Evolutionary conservation across 345 rosid genomes (phyloP), one percentile per base, ranked within the genome.

Genomic region (Geranium brycei): DNA sequence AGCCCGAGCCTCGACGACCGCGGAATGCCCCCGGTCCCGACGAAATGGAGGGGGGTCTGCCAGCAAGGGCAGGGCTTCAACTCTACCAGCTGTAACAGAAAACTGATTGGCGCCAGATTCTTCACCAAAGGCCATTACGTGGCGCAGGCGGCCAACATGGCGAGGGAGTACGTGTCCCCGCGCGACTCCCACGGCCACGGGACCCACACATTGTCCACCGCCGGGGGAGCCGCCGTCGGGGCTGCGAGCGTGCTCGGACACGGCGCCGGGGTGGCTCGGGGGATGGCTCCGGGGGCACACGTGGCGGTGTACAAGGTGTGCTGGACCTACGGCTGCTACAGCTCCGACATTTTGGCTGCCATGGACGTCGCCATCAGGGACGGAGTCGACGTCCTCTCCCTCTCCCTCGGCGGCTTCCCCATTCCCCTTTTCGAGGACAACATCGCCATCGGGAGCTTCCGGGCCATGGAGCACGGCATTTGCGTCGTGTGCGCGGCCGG

Each of bases 401-500:
- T 91, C 28, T 91, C 98, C 6, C 71, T 91, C 0, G 98, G 98
- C 2, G 91, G 98, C 64, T 89, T 87, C 67, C 95, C 98, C 0
- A 70, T 86, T 40, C 96, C 98, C 16, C 73, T 92, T 55, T 86
- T 78, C 18, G 91, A 85, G 32, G 98, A 92, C 30, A 86, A 74
- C 72, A 89, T 92, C 32, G 96, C 96, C 16, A 86, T 92, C 15
- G 95, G 98, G 60, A 92, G 95, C 61, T 92, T 80, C 64, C 82
- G 93, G 57, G 98, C 98, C 53, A 77, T 80, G 60, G 96, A 89
- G 72, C 86, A 67, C 7, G 96, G 98, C 11, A 81, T 92, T 15
- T 81, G 95, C 0, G 98, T 92, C 0, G 61, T 92, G 17, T 92
- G 98, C 59, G 87, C 98, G 0, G 98, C 90, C 19, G 98, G 98